phyloP scores from a whole-genome alignment of 164 flowering plant genomes.

The Amborella trichopoda region DNA sequence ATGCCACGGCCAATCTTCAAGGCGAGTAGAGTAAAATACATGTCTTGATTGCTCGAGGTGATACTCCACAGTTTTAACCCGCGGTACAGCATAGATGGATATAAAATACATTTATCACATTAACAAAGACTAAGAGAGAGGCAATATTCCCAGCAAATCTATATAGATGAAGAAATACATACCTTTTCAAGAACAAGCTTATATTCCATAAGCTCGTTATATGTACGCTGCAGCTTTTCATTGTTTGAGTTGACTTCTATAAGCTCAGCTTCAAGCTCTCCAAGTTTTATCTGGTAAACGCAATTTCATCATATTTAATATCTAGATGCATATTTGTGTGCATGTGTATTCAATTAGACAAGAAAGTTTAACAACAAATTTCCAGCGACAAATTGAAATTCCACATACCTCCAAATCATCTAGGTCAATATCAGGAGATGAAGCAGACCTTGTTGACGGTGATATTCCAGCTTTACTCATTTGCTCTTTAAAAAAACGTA shows the following conservation, averaged over 20 bases:
- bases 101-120: too few species aligned
- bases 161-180: slow-evolving; percentile 7
- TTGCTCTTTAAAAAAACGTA: slow-evolving; percentile 66
- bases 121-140: too few species aligned
- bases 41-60: too few species aligned
- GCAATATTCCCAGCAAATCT: too few species aligned
- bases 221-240: slow-evolving; percentile 77
- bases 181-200: slow-evolving; percentile 90
- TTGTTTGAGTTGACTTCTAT: slow-evolving; percentile 75
- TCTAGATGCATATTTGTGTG: too few species aligned
- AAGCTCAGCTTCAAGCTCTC: slow-evolving; percentile 90
- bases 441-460: slow-evolving; percentile 22
- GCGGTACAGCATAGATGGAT: too few species aligned
- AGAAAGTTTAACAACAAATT: too few species aligned
- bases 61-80: too few species aligned
- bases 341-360: too few species aligned
- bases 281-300: slow-evolving; percentile 61
- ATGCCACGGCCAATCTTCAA: too few species aligned
- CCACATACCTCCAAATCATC: slow-evolving; percentile 58
- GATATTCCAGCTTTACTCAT: slow-evolving; percentile 57
- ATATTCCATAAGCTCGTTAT: slow-evolving; percentile 82
- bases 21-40: too few species aligned
- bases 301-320: slow-evolving; percentile 1
- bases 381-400: too few species aligned
- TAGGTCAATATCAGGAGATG: slow-evolving; percentile 28